Base-by-base conservation (phyloP, 495 filamentous ascomycete genomes). In the Aspergillus biplanus region DNA sequence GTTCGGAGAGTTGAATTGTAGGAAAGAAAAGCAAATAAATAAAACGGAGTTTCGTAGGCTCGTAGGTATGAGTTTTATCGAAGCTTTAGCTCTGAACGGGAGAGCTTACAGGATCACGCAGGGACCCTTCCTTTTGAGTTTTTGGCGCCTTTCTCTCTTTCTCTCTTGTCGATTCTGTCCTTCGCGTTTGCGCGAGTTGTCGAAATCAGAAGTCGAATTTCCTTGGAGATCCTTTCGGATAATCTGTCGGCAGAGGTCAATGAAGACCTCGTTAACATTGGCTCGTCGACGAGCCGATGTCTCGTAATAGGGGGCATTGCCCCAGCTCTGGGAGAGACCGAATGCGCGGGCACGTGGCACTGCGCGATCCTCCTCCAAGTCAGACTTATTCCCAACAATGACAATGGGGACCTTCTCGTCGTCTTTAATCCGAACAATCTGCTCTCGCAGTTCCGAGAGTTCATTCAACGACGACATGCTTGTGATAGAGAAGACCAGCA, bases 371-470 rank as follows among this genome's bases (percentile, higher is more conserved):
- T 97, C 93, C 76, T 96, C 92, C 12, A 99, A 86, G 70, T 99
- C 95, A 33, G 90, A 92, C 75, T 99, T 99, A 81, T 99, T 99
- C 65, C 95, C 95, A 35, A 97, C 94, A 50, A 99, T 93, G 32
- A 99, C 95, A 59, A 99, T 88, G 33, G 95, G 95, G 8, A 97
- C 88, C 53, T 87, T 88, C 61, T 91, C 89, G 74, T 97, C 92
- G 72, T 97, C 93, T 79, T 98, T 99, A 75, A 98, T 97, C 59
- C 92, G 92, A 61, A 96, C 89, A 69, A 99, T 98, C 77, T 97
- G 93, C 69, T 98, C 95, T 53, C 93, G 90, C 54, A 99, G 85
- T 69, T 92, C 91, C 64, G 86, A 83, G 21, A 99, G 87, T 72
- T 99, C 95, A 69, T 87, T 85, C 32, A 99, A 82, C 53, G 92